A percentile compares a stretch with the other conserved stretches of the same genome.
Evolutionary conservation across 495 filamentous ascomycete genomes (phyloP).

Genomic region (Hypoxylon subgilvum): DNA sequence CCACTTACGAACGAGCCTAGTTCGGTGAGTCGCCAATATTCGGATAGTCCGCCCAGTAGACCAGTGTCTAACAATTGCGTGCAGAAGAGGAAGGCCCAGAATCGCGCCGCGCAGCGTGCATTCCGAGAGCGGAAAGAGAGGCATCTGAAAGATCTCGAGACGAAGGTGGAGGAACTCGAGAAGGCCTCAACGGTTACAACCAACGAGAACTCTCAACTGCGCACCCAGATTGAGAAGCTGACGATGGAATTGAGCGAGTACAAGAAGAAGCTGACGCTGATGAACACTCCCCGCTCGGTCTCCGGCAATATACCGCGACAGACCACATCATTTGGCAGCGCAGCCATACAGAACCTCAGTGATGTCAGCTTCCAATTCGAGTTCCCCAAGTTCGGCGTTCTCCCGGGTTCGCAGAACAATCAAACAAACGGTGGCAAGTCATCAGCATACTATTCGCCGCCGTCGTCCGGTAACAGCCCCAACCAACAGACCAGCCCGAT

Average conservation of each 20-base stretch:
- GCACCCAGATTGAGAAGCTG: conserved; percentile 84
- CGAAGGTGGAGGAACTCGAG: conserved; percentile 90
- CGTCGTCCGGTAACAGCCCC: conserved; percentile 31
- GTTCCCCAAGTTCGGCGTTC: conserved; percentile 85
- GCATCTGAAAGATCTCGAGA: conserved; percentile 94
- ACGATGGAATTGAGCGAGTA: conserved; percentile 87
- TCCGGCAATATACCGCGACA: conserved; percentile 18
- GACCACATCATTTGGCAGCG: conserved; percentile 44
- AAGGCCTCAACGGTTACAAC: conserved; percentile 81
- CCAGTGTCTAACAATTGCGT: conserved; percentile 50
- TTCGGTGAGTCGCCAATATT: conserved; percentile 68
- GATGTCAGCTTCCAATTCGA: conserved; percentile 88
- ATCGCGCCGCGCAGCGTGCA: conserved; percentile 92
- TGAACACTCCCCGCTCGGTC: conserved; percentile 37
- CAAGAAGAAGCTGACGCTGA: conserved; percentile 77
- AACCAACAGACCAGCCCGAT: conserved; percentile 41
- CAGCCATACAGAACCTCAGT: conserved; percentile 67
- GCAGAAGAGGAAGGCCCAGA: conserved; percentile 98
- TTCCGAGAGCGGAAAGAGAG: conserved; percentile 99
- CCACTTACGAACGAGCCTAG: conserved; percentile 94
- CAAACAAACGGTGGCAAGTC: conserved; percentile 50
- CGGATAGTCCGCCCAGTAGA: neutral
- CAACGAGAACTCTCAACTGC: conserved; percentile 83
- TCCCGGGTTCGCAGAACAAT: conserved; percentile 69
- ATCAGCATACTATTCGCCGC: conserved; percentile 39